Percentiles rank a stretch among this genome's conserved stretches.
Evolutionary conservation across 192 early-diverging fungal genomes (phyloP).

Genomic region (Linnemannia elongata): DNA sequence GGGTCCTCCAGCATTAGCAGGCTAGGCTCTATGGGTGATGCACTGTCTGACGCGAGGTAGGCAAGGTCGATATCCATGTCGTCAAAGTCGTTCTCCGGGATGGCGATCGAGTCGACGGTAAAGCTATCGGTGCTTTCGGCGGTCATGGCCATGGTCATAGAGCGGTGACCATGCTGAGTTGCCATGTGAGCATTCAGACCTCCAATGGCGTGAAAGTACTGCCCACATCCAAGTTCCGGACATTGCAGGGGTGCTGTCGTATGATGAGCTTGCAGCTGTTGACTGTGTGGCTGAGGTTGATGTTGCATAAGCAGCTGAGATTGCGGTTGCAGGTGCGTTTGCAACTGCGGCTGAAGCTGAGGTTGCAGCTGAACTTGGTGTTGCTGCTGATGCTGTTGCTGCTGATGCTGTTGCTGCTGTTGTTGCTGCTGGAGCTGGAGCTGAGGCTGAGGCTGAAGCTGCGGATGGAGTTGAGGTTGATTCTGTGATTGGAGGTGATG

Average conservation of each 20-base stretch:
- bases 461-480: not conserved
- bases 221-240: conserved; percentile 51
- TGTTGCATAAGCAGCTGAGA: conserved; percentile 12
- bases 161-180: conserved; percentile 44
- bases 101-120: conserved; percentile 29
- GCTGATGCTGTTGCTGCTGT: not conserved
- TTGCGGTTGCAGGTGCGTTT: conserved; percentile 10
- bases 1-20: conserved; percentile 28
- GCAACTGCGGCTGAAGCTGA: not conserved
- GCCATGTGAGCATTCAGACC: conserved; percentile 49
- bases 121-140: conserved; percentile 22
- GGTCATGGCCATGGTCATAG: conserved; percentile 49
- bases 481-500: not conserved
- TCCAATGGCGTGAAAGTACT: conserved; percentile 22
- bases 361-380: not conserved
- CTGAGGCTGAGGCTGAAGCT: not conserved
- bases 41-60: conserved; percentile 19
- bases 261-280: conserved; percentile 10
- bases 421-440: not conserved
- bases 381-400: not conserved
- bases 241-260: conserved; percentile 23
- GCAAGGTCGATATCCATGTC: conserved; percentile 40
- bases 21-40: conserved; percentile 26
- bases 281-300: not conserved
- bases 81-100: conserved; percentile 36